phyloP scores from a whole-genome alignment of 2,329 filamentous ascomycete genomes.

The Cercospora brassicicola region DNA sequence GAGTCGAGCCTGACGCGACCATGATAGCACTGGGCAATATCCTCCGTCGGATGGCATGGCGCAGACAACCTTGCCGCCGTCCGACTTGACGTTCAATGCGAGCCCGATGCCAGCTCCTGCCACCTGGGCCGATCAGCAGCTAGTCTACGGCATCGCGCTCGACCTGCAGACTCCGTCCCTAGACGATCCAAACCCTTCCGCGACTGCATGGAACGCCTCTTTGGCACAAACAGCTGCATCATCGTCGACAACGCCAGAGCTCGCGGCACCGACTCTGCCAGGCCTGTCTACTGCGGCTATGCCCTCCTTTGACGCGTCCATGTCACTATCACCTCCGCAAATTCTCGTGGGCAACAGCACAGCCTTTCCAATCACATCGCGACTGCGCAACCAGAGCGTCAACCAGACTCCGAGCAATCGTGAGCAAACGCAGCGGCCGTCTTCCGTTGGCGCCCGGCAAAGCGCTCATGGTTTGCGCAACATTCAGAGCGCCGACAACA shows the following conservation, averaged over 20 bases:
- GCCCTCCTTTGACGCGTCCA: background rate
- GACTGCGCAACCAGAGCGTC: background rate
- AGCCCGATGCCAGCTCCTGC: background rate
- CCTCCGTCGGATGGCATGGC: background rate
- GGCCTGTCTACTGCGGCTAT: background rate
- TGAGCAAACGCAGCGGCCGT: background rate
- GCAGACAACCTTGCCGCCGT: background rate
- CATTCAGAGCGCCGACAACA: slow-evolving; percentile 5
- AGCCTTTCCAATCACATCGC: background rate
- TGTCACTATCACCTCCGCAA: background rate
- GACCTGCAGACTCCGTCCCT: slow-evolving; percentile 5
- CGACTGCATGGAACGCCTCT: background rate
- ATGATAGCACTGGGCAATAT: background rate
- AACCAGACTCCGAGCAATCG: background rate
- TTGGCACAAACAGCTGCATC: background rate
- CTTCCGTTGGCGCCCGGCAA: background rate
- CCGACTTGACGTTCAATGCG: background rate
- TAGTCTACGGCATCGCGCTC: background rate
- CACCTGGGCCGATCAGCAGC: slow-evolving; percentile 6
- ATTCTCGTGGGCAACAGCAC: background rate
- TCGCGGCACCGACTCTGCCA: background rate
- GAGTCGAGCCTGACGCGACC: background rate
- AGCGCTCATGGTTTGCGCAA: background rate
- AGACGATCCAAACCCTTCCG: background rate
- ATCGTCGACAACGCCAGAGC: slow-evolving; percentile 2